Evolutionary conservation across 2,329 filamentous ascomycete species (phyloP).

Genomic region (Orbilia brochopaga): DNA sequence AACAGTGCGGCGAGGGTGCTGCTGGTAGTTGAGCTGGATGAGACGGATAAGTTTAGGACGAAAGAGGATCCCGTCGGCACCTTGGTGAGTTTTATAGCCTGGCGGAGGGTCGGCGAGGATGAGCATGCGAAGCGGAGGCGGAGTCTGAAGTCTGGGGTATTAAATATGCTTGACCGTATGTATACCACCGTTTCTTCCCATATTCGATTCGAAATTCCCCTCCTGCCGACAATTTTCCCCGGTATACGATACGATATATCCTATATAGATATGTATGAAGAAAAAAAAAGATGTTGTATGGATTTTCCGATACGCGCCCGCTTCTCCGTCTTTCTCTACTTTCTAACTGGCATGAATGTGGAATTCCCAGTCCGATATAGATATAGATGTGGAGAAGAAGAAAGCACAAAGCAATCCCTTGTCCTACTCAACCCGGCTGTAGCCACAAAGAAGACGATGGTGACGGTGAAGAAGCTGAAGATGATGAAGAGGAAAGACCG

Average conservation of each 20-base stretch:
- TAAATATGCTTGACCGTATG: conserved; percentile 47
- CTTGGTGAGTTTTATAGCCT: conserved; percentile 43
- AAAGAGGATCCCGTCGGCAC: conserved; percentile 40
- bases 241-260: too few species aligned
- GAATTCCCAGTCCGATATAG: conserved; percentile 5
- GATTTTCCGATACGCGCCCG: not conserved
- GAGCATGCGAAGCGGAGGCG: conserved; percentile 38
- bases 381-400: not conserved
- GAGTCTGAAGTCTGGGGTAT: conserved; percentile 34
- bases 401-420: too few species aligned
- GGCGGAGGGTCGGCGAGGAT: conserved; percentile 41
- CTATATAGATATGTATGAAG: not conserved
- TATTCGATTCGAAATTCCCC: conserved; percentile 1
- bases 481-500: not conserved
- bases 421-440: too few species aligned
- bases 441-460: too few species aligned
- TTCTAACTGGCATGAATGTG: conserved; percentile 20
- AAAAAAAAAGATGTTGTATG: not conserved
- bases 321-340: conserved; percentile 21
- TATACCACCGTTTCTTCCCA: conserved; percentile 13
- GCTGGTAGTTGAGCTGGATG: conserved; percentile 43
- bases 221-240: too few species aligned
- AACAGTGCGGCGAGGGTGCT: conserved; percentile 41
- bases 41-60: conserved; percentile 36
- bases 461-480: too few species aligned